Evolutionary conservation across 306 rosid species (phyloP).

Genomic region (Cucumis hystrix): DNA sequence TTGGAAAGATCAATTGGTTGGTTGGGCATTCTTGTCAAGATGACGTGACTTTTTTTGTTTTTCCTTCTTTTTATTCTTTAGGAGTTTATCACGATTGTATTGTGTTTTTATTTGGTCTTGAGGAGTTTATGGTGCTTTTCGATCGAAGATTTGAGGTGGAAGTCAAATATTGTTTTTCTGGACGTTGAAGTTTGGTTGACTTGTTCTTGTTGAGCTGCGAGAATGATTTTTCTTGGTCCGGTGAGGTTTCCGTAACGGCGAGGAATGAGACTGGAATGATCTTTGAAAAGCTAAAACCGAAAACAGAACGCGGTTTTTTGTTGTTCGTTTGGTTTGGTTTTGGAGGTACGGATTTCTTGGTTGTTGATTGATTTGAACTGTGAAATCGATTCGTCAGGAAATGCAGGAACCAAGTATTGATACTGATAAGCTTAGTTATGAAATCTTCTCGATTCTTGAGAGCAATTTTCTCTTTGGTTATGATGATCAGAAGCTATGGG

Average conservation of each 20-base stretch:
- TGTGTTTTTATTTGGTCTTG: background rate
- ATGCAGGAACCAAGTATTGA: constrained; percentile 73
- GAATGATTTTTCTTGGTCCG: background rate
- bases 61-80: background rate
- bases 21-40: constrained; percentile 19
- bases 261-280: background rate
- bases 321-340: background rate
- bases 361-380: constrained; percentile 4
- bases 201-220: background rate
- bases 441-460: constrained; percentile 94
- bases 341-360: background rate
- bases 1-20: constrained; percentile 7
- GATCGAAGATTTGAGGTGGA: background rate
- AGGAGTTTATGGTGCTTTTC: background rate
- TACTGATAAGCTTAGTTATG: constrained; percentile 70
- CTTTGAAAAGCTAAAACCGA: background rate
- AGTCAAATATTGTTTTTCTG: background rate
- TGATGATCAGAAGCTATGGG: constrained; percentile 88
- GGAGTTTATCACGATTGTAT: background rate
- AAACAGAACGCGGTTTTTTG: background rate
- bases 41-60: background rate
- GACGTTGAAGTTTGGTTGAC: background rate
- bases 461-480: constrained; percentile 89
- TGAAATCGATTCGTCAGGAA: constrained; percentile 31
- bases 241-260: background rate